phyloP scores from a whole-genome alignment of 192 early-diverging fungal species.

The Jimgerdemannia flammicorona region DNA sequence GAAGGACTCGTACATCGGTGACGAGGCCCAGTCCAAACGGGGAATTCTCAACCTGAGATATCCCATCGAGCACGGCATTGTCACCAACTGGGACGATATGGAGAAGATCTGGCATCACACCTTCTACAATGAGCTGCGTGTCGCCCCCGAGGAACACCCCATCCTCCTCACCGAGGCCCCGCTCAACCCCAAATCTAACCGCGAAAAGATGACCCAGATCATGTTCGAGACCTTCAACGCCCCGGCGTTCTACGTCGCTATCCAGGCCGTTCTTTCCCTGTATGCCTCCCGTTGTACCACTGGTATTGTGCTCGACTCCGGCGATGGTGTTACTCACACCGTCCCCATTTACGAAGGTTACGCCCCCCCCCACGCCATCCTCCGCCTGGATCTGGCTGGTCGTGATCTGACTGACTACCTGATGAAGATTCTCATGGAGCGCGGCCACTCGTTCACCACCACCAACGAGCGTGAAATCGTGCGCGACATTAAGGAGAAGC shows the following conservation, averaged over 20 bases:
- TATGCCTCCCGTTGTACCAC: conserved; percentile 97
- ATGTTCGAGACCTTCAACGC: conserved; percentile 99
- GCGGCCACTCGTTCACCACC: conserved; percentile 95
- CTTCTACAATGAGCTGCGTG: conserved; percentile 97
- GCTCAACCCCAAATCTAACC: conserved; percentile 97
- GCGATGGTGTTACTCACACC: conserved; percentile 97
- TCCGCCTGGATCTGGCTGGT: conserved; percentile 95
- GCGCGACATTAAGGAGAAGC: conserved; percentile 99
- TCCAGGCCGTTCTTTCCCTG: conserved; percentile 94
- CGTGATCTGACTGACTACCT: conserved; percentile 96
- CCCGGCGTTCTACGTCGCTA: conserved; percentile 96
- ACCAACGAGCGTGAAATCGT: conserved; percentile 97
- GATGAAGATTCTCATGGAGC: conserved; percentile 90
- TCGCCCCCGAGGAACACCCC: conserved; percentile 97
- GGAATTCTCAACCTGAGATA: conserved; percentile 85
- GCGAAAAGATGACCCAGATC: conserved; percentile 99
- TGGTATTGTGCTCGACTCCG: conserved; percentile 98
- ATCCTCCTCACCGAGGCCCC: conserved; percentile 97
- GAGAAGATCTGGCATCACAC: conserved; percentile 98
- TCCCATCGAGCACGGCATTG: conserved; percentile 91
- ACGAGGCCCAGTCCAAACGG: conserved; percentile 89
- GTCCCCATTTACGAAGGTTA: conserved; percentile 99
- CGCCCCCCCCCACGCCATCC: conserved; percentile 91
- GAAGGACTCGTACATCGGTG: conserved; percentile 88
- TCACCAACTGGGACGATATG: conserved; percentile 95